phyloP scores from a whole-genome alignment of 1,284 basidiomycete genomes.

The Cryptococcus sp. region DNA sequence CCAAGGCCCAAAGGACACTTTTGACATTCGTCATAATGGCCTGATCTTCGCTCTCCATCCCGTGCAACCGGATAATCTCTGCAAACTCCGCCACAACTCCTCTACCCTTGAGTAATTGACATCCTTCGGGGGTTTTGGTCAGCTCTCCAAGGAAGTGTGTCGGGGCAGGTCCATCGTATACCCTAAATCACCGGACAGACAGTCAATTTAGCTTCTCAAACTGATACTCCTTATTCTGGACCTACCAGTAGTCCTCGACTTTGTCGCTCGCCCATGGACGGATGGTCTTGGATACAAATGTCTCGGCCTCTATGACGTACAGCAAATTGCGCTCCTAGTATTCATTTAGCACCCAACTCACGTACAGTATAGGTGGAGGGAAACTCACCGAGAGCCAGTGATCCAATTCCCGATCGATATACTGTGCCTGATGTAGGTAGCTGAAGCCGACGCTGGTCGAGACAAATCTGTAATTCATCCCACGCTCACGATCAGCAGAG shows the following conservation, averaged over 20 bases:
- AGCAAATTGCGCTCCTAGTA: slow-evolving; percentile 49
- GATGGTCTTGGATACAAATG: slow-evolving; percentile 49
- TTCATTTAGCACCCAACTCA: background rate
- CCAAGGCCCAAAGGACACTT: slow-evolving; percentile 94
- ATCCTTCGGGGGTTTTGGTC: slow-evolving; percentile 92
- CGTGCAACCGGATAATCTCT: slow-evolving; percentile 84
- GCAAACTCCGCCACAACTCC: slow-evolving; percentile 91
- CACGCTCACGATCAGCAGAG: background rate
- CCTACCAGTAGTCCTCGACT: slow-evolving; percentile 47
- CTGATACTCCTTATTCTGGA: background rate
- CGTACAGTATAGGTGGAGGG: background rate
- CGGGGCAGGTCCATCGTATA: slow-evolving; percentile 85
- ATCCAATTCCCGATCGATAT: slow-evolving; percentile 93
- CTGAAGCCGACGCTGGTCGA: slow-evolving; percentile 90
- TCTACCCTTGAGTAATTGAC: slow-evolving; percentile 82
- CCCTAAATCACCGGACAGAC: slow-evolving; percentile 10
- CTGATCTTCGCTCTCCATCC: slow-evolving; percentile 76
- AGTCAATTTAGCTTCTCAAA: background rate
- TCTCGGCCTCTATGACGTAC: slow-evolving; percentile 52
- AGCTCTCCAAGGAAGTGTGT: slow-evolving; percentile 98
- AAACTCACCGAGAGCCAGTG: slow-evolving; percentile 83
- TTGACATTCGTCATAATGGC: slow-evolving; percentile 87
- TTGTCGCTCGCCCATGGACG: slow-evolving; percentile 42
- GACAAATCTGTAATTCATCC: slow-evolving; percentile 68
- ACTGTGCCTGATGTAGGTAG: slow-evolving; percentile 86